Base-by-base conservation (phyloP, 108 stramenopile species). In the Aurantiochytrium sp. region DNA sequence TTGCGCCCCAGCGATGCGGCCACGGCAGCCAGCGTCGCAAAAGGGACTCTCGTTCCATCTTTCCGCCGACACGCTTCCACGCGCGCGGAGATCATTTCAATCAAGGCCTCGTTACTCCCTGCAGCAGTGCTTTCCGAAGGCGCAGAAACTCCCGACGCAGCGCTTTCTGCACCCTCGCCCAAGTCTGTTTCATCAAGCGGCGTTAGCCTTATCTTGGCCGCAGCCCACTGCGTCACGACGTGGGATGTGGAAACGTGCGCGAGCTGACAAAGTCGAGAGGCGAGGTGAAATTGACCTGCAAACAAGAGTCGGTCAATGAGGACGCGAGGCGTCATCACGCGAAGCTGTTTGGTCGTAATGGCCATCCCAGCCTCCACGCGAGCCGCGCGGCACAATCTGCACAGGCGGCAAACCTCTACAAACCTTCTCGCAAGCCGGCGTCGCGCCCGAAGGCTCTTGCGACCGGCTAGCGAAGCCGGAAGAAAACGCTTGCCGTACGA, bases 401-500 rank as follows among this genome's bases (percentile, higher is more conserved):
- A 47, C 18, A 83, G 76, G 8, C 76, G 45, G 51, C 76, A 83
- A 12, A 53, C 51, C 51, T 83, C 76, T 45, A 83, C 76, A 83
- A 83, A 83, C 0, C 76, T 12, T 83, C 51, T 3, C 25, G 76
- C 76, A 18, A 83, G 76, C 51, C 49, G 12, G 3, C 76, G 76
- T 12, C 76, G 45, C 6, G 45, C 4, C 49, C 23, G 12, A 6
- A 53, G 4, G 76, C 76, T 83, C 25, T 47, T 83, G 12, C 51
- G 45, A 12, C 76, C 76, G 10, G 76, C 45, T 16, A 18, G 19
- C 76, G 76, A 53, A 16, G 51, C 49, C n/a, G 45, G 76, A 6
- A 83, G 16, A 23, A 83, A 83, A 47, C 76, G 45, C 51, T 83
- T 83, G 6, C 76, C 76, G 51, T 83, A 83, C 76, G 76, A 83